Evolutionary conservation across 1,139 yeast species (phyloP).

Genomic region (Taiozyma onychis): DNA sequence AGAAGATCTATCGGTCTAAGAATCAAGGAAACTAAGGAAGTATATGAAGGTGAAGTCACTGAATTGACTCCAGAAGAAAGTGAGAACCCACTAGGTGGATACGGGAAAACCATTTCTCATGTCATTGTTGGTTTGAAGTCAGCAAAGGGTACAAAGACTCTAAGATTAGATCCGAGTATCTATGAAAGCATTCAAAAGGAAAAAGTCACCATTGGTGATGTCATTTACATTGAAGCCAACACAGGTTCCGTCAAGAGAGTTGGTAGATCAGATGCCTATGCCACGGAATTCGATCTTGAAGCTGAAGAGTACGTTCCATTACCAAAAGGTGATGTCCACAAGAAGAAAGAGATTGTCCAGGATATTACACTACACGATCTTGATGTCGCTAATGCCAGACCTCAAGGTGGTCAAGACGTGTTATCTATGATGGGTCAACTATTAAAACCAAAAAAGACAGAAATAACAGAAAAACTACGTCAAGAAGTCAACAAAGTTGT

Average conservation of each 20-base stretch:
- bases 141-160: constrained; percentile 90
- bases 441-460: constrained; percentile 95
- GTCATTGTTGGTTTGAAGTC: constrained; percentile 93
- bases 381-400: constrained; percentile 94
- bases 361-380: constrained; percentile 95
- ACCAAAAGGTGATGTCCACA: constrained; percentile 98
- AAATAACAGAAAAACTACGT: constrained; percentile 93
- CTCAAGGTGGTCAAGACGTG: constrained; percentile 99
- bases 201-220: constrained; percentile 92
- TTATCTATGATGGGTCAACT: constrained; percentile 98
- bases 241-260: constrained; percentile 98
- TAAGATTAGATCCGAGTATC: constrained; percentile 90
- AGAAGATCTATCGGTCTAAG: constrained; percentile 94
- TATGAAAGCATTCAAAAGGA: constrained; percentile 96
- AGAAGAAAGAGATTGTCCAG: constrained; percentile 96
- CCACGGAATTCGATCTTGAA: constrained; percentile 96
- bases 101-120: constrained; percentile 93
- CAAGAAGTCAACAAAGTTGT: constrained; percentile 93
- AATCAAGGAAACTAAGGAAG: constrained; percentile 95
- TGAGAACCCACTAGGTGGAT: constrained; percentile 95
- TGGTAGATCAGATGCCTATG: constrained; percentile 96
- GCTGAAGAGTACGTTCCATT: constrained; percentile 98
- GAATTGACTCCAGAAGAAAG: constrained; percentile 96
- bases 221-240: constrained; percentile 92
- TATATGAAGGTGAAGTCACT: constrained; percentile 96